phyloP scores from a whole-genome alignment of 2,329 filamentous ascomycete species.

The Grosmannia huntii region DNA sequence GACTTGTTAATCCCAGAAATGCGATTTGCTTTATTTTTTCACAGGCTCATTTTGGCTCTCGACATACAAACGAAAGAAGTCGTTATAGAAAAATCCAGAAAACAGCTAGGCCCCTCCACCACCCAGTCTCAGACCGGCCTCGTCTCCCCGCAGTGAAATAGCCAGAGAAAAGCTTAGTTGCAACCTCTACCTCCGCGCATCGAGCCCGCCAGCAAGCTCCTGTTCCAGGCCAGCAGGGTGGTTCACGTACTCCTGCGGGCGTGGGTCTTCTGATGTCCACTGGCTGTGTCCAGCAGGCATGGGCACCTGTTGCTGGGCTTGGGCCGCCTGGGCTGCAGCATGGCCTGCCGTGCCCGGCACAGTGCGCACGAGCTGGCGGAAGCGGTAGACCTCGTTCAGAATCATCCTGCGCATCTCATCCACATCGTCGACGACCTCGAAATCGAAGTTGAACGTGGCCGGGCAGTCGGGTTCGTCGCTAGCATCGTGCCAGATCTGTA shows the following conservation, averaged over 20 bases:
- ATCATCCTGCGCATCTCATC: constrained; percentile 95
- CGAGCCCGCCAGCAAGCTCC: constrained; percentile 46
- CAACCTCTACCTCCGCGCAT: constrained; percentile 24
- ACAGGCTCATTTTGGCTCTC: neutral
- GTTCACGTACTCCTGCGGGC: constrained; percentile 44
- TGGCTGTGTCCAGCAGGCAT: constrained; percentile 37
- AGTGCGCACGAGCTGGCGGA: constrained; percentile 53
- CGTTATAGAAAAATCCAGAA: neutral
- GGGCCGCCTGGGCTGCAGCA: constrained; percentile 8
- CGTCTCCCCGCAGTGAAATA: neutral
- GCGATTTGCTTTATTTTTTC: neutral
- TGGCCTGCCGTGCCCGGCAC: constrained; percentile 26
- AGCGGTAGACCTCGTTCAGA: constrained; percentile 79
- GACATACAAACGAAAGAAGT: neutral
- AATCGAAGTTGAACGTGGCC: constrained; percentile 93
- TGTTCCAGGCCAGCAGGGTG: constrained; percentile 41
- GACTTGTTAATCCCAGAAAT: neutral
- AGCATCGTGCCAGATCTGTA: constrained; percentile 96
- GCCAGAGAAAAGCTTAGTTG: neutral
- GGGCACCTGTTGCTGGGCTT: constrained; percentile 30
- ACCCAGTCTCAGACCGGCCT: neutral
- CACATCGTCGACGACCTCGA: constrained; percentile 94
- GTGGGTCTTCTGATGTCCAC: constrained; percentile 47
- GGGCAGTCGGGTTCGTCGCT: constrained; percentile 92
- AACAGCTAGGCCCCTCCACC: neutral